Evolutionary conservation across 2,329 filamentous ascomycete species (phyloP), one percentile per base, ranked within the genome.

Genomic region (Coleophoma cylindrospora): DNA sequence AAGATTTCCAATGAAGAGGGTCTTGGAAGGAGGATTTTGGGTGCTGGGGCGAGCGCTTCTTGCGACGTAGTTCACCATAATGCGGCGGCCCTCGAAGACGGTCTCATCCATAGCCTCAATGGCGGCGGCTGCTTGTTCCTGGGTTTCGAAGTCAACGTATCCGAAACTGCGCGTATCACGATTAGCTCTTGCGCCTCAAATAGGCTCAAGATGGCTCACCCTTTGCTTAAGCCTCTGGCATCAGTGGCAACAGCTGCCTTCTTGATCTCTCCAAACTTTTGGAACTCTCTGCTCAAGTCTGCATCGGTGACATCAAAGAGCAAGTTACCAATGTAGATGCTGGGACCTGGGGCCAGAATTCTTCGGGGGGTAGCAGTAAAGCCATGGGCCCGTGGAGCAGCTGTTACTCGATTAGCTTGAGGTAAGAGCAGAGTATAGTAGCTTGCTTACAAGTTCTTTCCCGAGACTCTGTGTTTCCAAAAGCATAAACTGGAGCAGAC

Each of bases 1-100:
- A 69, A 96, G 82, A 73, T 94, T 94, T 58, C 90, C 89, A 59
- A 96, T 80, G 73, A 87, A 95, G 34, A 95, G 71, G 1, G 84
- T 88, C 63, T 77, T 81, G 47, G 79, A 78, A 3, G 84, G 83
- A 38, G 70, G 59, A 60, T 73, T 73, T n/a, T 38, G 46, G 41
- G 4, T 11, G 48, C 43, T 44, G 15, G 43, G 37, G 40, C 53
- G 51, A 32, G 53, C 54, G 47, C 54, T 63, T 45, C 61, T 63
- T 51, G 55, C 62, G 50, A 64, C 62, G 64, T 74, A 86, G 61
- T 86, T 80, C 46, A 86, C 79, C 22, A 78, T 70, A 46, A 87
- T 67, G 50, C 79, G 76, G 53, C 85, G 82, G 50, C 85, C 86
- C 65, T 85, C 80, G 58, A 82, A 78, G 37, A 81, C 64, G 54